Percentiles rank a stretch among this genome's conserved stretches.
These are phyloP conservation scores for Pyrenochaeta sp. DNA, from an alignment of 2,329 filamentous ascomycete species.

Conservation along the genomic window DNA sequence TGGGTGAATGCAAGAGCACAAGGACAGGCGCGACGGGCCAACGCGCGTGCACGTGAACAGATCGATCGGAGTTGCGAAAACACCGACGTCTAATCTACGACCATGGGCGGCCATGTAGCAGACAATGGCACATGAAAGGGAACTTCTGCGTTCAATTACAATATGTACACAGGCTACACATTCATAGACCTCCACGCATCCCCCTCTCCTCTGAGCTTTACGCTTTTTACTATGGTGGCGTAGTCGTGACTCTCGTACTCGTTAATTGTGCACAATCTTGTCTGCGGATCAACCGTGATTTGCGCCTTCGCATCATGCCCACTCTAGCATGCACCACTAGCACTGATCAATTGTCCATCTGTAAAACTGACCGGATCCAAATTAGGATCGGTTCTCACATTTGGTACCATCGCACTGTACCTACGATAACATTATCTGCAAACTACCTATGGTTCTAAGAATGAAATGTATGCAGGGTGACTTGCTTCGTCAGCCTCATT, in stretches of 20 bases:
- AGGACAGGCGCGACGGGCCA: not conserved
- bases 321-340: constrained; percentile 22
- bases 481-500: too few relatives aligned
- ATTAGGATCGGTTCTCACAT: not conserved
- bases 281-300: constrained; percentile 21
- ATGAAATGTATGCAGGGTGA: too few relatives aligned
- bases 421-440: too few relatives aligned
- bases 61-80: not conserved
- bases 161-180: too few relatives aligned
- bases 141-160: too few relatives aligned
- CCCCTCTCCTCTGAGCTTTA: too few relatives aligned
- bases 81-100: not conserved
- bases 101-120: too few relatives aligned
- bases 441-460: too few relatives aligned
- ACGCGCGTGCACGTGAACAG: constrained; percentile 1
- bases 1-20: not conserved
- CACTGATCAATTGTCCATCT: constrained; percentile 20
- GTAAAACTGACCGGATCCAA: constrained; percentile 22
- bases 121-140: too few relatives aligned
- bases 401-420: too few relatives aligned
- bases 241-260: constrained; percentile 7
- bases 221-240: not conserved
- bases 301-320: constrained; percentile 24
- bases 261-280: constrained; percentile 19
- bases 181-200: not conserved